phyloP scores from a whole-genome alignment of 768 basidiomycete species.

The Peribolospora baueri region DNA sequence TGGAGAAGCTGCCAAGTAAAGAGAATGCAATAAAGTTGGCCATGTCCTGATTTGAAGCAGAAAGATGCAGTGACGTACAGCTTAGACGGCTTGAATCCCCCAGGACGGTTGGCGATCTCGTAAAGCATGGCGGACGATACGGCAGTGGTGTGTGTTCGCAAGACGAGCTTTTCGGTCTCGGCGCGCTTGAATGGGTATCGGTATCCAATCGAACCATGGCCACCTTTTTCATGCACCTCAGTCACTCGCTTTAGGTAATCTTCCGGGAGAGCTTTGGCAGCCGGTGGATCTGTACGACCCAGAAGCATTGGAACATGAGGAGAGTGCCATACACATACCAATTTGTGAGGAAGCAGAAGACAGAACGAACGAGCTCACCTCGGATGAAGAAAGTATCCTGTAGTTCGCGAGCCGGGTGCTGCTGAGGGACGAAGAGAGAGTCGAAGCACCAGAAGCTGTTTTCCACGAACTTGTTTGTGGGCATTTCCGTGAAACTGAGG shows the following conservation, averaged over 20 bases:
- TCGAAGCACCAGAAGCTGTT: constrained; percentile 99
- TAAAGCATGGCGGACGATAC: constrained; percentile 84
- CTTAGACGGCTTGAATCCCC: constrained; percentile 19
- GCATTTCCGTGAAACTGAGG: constrained; percentile 88
- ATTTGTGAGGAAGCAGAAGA: neutral
- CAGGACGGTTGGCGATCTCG: constrained; percentile 56
- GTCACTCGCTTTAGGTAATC: constrained; percentile 71
- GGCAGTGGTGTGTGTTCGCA: constrained; percentile 92
- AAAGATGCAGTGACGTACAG: constrained; percentile 25
- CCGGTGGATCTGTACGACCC: constrained; percentile 39
- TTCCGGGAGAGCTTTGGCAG: constrained; percentile 44
- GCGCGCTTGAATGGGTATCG: constrained; percentile 83
- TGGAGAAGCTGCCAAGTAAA: constrained; percentile 57
- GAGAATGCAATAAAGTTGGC: no score
- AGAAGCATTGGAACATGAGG: neutral
- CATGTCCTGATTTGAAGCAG: constrained; percentile 46
- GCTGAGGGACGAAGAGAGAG: constrained; percentile 89
- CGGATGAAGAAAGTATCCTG: constrained; percentile 99
- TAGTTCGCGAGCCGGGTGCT: constrained; percentile 89
- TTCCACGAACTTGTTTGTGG: constrained; percentile 82
- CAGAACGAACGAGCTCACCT: constrained; percentile 25
- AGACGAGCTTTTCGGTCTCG: constrained; percentile 71
- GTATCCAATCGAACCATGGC: constrained; percentile 86
- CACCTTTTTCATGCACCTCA: constrained; percentile 49
- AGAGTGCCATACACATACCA: neutral